Evolutionary conservation across 352 stramenopile genomes (phyloP), one percentile per base, ranked within the genome.

Genomic region (Peronospora belbahrii): DNA sequence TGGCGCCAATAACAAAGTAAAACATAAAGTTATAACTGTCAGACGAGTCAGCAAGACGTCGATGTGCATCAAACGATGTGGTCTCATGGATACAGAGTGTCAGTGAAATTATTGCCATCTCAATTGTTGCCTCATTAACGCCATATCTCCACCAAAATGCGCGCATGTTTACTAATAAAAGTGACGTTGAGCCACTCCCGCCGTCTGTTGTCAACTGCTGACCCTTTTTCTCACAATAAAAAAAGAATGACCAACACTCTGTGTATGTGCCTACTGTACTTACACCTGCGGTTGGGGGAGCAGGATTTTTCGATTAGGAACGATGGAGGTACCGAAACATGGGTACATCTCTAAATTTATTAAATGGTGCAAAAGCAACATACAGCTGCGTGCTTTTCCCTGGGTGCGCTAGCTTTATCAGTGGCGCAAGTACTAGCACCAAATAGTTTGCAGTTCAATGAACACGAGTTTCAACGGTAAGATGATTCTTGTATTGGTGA

Each of bases 21-120:
- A 92, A 92, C 74, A 88, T 88, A 34, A 92, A 89, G 60, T 87
- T 92, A 64, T 88, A 88, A 61, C 72, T 71, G 36, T 83, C 71
- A 3, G 74, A 83, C n/a, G 70, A 50, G 14, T 62, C 52, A 0
- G 33, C 44, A 8, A 81, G 57, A 10, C 69, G 57, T 14, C 63
- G 48, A 6, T 20, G 40, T 3, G 20, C 2, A 6, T 41, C 39
- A 4, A 32, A 18, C 38, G 31, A 49, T 50, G 13, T 34, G 5
- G 23, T 39, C 13, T 10, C 22, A 14, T 22, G 2, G 23, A 22
- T 45, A 9, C 2, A 15, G 5, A 33, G 27, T 33, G 5, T 20
- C 0, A 40, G 7, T 14, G 9, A 0, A 27, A 6, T 27, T 6
- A 4, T 27, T 7, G 23, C n/a, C n/a, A n/a, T n/a, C n/a, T n/a